Conservation (phyloP, 306 rosid genomes). For the Quercus variabilis region DNA sequence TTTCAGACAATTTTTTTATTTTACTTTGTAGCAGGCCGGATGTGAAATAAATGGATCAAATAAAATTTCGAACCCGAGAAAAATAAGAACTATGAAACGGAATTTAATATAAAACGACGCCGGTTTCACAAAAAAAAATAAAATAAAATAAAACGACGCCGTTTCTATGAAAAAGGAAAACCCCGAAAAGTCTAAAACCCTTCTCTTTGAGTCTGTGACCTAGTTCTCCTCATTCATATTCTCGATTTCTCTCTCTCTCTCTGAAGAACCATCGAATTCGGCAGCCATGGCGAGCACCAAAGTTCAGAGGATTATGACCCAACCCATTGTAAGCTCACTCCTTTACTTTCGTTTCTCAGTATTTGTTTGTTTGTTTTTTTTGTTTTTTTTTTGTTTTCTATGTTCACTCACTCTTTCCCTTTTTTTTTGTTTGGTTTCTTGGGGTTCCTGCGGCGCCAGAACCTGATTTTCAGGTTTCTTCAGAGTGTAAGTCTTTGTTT, state of each 20-base stretch:
- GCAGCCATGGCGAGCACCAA: constrained; percentile 88
- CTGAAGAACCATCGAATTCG: background rate
- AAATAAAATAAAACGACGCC: too few relatives aligned
- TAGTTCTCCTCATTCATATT: too few relatives aligned
- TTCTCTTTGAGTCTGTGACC: too few relatives aligned
- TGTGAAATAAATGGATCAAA: too few relatives aligned
- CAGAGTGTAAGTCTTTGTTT: constrained; percentile 57
- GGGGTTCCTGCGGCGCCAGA: constrained; percentile 35
- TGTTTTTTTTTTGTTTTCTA: background rate
- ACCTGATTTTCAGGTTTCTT: constrained; percentile 88
- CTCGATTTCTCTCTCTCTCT: background rate
- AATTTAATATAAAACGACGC: too few relatives aligned
- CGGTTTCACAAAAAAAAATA: too few relatives aligned
- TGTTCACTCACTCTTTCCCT: constrained; percentile 1
- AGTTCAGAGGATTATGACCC: constrained; percentile 97
- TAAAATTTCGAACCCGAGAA: too few relatives aligned
- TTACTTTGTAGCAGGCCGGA: too few relatives aligned
- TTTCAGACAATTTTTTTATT: too few relatives aligned
- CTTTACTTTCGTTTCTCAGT: background rate
- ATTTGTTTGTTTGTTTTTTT: background rate
- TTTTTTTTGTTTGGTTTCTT: background rate
- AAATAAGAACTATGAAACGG: too few relatives aligned
- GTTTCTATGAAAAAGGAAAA: too few relatives aligned
- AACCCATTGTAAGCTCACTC: constrained; percentile 57
- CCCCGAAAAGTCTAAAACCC: too few relatives aligned